Base-by-base conservation (phyloP, 2,329 filamentous ascomycete genomes). In the Aspergillus carbonarius region DNA sequence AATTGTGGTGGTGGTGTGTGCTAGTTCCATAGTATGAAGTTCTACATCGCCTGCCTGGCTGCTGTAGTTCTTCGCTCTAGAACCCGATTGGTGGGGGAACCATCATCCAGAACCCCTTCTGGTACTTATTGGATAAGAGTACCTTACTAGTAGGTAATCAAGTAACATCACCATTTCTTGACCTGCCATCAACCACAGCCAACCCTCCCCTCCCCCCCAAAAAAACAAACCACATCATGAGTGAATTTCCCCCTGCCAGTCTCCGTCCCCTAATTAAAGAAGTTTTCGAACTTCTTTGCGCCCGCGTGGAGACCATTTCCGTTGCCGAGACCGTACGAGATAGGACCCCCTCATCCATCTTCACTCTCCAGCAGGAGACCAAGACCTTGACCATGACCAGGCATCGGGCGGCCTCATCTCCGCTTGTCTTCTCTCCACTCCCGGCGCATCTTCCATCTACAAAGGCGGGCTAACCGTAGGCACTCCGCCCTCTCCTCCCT, bases 351-450 rank as follows among this genome's bases (percentile, higher is more conserved):
- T 32, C 25, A 27, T 25, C 44, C 23, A 27, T 25, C 20, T 7
- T 50, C 25, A 40, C 18, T 5, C 23, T 3, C 23, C 23, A 23
- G 23, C 5, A 5, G 3, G 23, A 18, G 9, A 27, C 15, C 32
- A n/a, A 20, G 13, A 40, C 37, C 25, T 34, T 58, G 30, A 50
- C 15, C 15, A 32, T 7, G 7, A 46, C 4, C 57, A 84, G 81
- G 85, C 85, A 49, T 83, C 85, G 8, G 86, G 86, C 34, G 86
- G 86, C 13, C 78, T 89, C 30, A 82, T 88, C 58, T 85, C 83
- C 48, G 81, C 84, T 25, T 78, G 82, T 42, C 74, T 88, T 18
- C 81, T 88, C 58, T 81, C 83, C 55, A 80, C 77, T 15, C 83
- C 85, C 0, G 86, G 86, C 37, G 85, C 86, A 17, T 84, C 80